Conservation (phyloP, 306 rosid genomes). For the Adenanthera pavonina region DNA sequence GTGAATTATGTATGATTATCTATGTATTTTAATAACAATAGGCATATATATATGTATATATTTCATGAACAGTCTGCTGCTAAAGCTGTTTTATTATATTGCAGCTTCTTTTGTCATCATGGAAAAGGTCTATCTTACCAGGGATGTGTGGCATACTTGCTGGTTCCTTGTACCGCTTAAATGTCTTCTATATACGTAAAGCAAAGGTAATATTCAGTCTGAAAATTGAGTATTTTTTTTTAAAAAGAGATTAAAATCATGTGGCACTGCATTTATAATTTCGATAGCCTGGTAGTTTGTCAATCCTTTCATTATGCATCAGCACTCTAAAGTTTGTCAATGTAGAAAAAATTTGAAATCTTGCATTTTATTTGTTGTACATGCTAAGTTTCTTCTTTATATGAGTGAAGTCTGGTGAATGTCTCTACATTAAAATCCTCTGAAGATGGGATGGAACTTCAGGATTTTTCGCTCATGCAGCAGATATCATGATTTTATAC, state of each 20-base stretch:
- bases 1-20: constrained; percentile 13
- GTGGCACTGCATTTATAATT: background rate
- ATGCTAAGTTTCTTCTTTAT: constrained; percentile 18
- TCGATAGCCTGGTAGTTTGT: constrained; percentile 15
- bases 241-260: constrained; percentile 13
- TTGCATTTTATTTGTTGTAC: constrained; percentile 3
- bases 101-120: constrained; percentile 94
- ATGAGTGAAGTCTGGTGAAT: constrained; percentile 14
- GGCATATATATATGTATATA: background rate
- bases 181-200: constrained; percentile 82
- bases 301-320: constrained; percentile 21
- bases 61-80: constrained; percentile 32
- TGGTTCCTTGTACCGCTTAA: constrained; percentile 85
- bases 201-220: constrained; percentile 69
- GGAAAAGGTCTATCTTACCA: constrained; percentile 91
- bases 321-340: constrained; percentile 1
- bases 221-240: constrained; percentile 26
- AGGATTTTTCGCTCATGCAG: constrained; percentile 2
- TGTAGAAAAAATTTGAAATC: constrained; percentile 7
- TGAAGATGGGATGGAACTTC: background rate
- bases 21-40: background rate
- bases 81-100: constrained; percentile 42
- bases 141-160: constrained; percentile 94
- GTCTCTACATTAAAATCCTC: background rate
- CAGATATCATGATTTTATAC: background rate